These are phyloP conservation scores for Crithidia mellificae DNA, from an alignment of 208 protist species.

Conservation along the genomic window DNA sequence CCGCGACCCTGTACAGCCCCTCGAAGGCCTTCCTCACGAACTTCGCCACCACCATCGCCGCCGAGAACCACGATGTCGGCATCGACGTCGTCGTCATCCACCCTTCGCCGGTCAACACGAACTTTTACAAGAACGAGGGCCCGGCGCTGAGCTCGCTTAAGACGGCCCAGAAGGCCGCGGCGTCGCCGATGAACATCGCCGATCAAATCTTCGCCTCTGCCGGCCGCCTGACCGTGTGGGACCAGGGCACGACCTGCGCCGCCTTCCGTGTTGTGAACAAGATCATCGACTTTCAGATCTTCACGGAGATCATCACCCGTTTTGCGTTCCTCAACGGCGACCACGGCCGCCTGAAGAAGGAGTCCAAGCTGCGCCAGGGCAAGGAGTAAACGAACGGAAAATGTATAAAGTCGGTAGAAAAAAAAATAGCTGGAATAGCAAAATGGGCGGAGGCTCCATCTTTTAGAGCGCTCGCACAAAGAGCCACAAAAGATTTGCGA, in stretches of 20 bases:
- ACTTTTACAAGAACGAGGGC: conserved; percentile 90
- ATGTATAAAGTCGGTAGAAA: background rate
- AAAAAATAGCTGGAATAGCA: background rate
- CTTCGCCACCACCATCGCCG: conserved; percentile 80
- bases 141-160: conserved; percentile 74
- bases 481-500: background rate
- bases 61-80: conserved; percentile 79
- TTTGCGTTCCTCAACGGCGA: conserved; percentile 76
- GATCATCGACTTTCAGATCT: conserved; percentile 83
- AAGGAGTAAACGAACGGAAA: conserved; percentile 14
- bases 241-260: conserved; percentile 75
- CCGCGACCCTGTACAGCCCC: conserved; percentile 88
- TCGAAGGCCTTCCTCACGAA: conserved; percentile 92
- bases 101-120: conserved; percentile 87
- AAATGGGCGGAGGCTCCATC: too few relatives aligned
- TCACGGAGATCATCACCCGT: conserved; percentile 80
- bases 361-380: conserved; percentile 53
- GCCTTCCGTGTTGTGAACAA: conserved; percentile 81
- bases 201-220: conserved; percentile 83
- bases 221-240: conserved; percentile 83
- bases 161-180: conserved; percentile 68
- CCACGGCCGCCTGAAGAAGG: conserved; percentile 52
- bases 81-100: conserved; percentile 89
- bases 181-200: conserved; percentile 78
- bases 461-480: background rate